phyloP scores from a whole-genome alignment of 2,329 filamentous ascomycete genomes.

The Sodiomyces alkalinus region DNA sequence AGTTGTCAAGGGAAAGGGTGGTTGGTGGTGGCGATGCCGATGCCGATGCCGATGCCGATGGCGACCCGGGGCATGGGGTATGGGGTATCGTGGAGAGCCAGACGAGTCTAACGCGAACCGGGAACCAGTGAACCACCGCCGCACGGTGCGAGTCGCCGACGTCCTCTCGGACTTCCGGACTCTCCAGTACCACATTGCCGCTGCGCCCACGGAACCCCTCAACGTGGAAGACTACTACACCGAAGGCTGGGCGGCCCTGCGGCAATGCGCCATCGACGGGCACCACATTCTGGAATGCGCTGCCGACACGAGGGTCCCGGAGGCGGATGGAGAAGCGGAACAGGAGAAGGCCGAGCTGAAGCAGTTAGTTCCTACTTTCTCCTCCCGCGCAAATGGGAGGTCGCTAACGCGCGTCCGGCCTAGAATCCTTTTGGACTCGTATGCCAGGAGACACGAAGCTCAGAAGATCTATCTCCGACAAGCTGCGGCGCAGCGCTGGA shows the following conservation, averaged over 20 bases:
- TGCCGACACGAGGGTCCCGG: slow-evolving; percentile 44
- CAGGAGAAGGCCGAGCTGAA: slow-evolving; percentile 47
- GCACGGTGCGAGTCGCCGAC: slow-evolving; percentile 44
- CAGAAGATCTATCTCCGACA: slow-evolving; percentile 52
- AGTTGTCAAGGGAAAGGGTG: neutral
- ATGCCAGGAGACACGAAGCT: slow-evolving; percentile 43
- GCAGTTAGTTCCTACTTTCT: slow-evolving; percentile 25
- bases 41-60: no score
- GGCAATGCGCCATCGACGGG: slow-evolving; percentile 47
- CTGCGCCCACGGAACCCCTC: slow-evolving; percentile 36
- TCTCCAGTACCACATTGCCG: slow-evolving; percentile 47
- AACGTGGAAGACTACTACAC: slow-evolving; percentile 45
- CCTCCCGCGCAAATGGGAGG: neutral
- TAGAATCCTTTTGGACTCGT: slow-evolving; percentile 45
- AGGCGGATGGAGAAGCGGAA: slow-evolving; percentile 35
- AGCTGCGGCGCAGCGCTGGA: slow-evolving; percentile 43
- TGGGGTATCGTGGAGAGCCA: no score
- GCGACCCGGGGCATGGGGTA: no score
- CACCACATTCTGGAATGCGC: slow-evolving; percentile 50
- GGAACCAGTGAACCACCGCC: slow-evolving; percentile 40
- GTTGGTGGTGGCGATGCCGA: neutral
- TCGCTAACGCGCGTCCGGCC: neutral
- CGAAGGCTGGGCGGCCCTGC: slow-evolving; percentile 45
- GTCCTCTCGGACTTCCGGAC: slow-evolving; percentile 45
- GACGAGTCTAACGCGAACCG: slow-evolving; percentile 1